Evolutionary conservation across 2,329 filamentous ascomycete species (phyloP).

Genomic region (Torrubiellomyces zombiae): DNA sequence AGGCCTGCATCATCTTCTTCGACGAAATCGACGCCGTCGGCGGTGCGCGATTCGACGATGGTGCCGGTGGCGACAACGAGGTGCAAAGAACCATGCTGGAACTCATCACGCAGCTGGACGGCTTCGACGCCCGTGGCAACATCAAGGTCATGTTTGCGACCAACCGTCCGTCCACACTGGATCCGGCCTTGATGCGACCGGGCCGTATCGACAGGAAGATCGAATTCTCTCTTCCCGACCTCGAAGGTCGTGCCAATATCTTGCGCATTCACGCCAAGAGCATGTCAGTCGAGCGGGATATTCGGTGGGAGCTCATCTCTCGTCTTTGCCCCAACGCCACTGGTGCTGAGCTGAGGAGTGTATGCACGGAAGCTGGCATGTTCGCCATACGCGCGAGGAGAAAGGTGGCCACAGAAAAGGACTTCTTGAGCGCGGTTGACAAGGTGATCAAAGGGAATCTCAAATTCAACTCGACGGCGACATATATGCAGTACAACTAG

Average conservation of each 20-base stretch:
- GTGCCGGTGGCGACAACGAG: slow-evolving; percentile 92
- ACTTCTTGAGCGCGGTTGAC: slow-evolving; percentile 93
- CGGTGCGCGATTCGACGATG: slow-evolving; percentile 90
- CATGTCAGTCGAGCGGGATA: slow-evolving; percentile 98
- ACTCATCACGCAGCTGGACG: slow-evolving; percentile 89
- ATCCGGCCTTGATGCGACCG: slow-evolving; percentile 92
- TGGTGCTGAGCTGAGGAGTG: slow-evolving; percentile 86
- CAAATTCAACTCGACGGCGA: slow-evolving; percentile 98
- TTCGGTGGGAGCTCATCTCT: slow-evolving; percentile 96
- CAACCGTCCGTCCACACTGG: slow-evolving; percentile 86
- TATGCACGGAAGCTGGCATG: slow-evolving; percentile 97
- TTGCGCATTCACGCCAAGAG: slow-evolving; percentile 97
- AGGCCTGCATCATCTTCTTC: slow-evolving; percentile 95
- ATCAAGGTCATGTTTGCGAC: slow-evolving; percentile 99
- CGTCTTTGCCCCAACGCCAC: slow-evolving; percentile 94
- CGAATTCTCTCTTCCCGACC: slow-evolving; percentile 91
- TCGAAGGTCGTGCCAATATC: slow-evolving; percentile 94
- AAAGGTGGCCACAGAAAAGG: slow-evolving; percentile 98
- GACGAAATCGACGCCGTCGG: slow-evolving; percentile 96
- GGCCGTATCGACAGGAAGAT: slow-evolving; percentile 98
- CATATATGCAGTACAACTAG: slow-evolving; percentile 99
- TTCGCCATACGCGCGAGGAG: slow-evolving; percentile 86
- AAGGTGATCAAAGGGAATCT: slow-evolving; percentile 99
- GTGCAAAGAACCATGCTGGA: slow-evolving; percentile 97
- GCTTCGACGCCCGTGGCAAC: slow-evolving; percentile 90